Conservation (phyloP, 2,329 filamentous ascomycete genomes). For the Penicillium sp. region DNA sequence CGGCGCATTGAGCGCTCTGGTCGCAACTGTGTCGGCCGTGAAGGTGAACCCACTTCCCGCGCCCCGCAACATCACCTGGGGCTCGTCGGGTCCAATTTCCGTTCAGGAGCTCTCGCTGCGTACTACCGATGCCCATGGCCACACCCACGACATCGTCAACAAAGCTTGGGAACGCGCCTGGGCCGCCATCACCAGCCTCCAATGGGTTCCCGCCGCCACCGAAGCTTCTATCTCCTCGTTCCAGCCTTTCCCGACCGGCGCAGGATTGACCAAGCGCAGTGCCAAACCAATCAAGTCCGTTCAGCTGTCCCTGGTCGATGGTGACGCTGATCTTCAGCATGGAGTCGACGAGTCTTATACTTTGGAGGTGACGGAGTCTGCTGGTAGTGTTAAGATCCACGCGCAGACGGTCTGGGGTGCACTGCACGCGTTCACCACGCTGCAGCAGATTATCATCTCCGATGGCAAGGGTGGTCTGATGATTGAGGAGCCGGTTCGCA, state of each 20-base stretch:
- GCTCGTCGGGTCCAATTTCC: constrained; percentile 49
- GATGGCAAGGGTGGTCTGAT: constrained; percentile 47
- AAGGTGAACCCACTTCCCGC: constrained; percentile 57
- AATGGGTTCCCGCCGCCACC: constrained; percentile 56
- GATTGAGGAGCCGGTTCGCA: constrained; percentile 55
- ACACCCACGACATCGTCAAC: constrained; percentile 35
- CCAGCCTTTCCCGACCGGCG: constrained; percentile 52
- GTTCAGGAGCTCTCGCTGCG: constrained; percentile 43
- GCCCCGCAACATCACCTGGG: constrained; percentile 55
- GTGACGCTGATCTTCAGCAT: constrained; percentile 52
- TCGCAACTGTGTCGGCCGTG: constrained; percentile 44
- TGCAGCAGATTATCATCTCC: constrained; percentile 57
- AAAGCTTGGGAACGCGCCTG: constrained; percentile 54
- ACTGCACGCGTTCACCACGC: constrained; percentile 58
- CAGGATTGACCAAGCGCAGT: constrained; percentile 31
- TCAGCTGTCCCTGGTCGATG: constrained; percentile 48
- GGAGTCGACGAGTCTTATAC: constrained; percentile 60
- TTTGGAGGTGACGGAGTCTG: constrained; percentile 43
- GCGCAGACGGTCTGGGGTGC: constrained; percentile 56
- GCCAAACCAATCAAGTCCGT: constrained; percentile 41
- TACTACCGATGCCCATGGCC: constrained; percentile 28
- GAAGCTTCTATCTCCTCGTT: constrained; percentile 55
- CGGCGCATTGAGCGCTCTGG: constrained; percentile 34
- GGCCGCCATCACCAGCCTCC: constrained; percentile 48
- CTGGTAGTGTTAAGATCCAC: constrained; percentile 46